Conservation (phyloP, 2,329 filamentous ascomycete genomes). For the Pyrenochaeta sp. region DNA sequence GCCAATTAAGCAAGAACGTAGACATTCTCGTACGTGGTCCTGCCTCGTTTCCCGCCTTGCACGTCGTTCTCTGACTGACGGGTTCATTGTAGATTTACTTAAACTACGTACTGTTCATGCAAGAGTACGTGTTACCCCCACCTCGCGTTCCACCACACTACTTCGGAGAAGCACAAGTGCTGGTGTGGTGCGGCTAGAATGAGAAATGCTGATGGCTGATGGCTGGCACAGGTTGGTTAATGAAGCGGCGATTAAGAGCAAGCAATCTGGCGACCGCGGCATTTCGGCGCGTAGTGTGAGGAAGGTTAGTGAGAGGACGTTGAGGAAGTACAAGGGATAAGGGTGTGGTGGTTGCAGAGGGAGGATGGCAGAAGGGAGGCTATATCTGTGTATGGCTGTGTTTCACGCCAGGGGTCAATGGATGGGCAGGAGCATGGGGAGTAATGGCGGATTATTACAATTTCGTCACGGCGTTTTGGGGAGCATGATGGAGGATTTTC, state of each 20-base stretch:
- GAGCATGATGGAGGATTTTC: too few species aligned
- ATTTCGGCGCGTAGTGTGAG: constrained; percentile 79
- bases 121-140: constrained; percentile 59
- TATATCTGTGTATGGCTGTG: too few species aligned
- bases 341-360: not conserved
- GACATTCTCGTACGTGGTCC: constrained; percentile 77
- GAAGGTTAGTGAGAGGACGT: constrained; percentile 72
- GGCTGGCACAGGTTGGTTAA: constrained; percentile 72
- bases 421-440: too few species aligned
- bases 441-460: too few species aligned
- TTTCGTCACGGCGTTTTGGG: too few species aligned
- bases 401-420: too few species aligned
- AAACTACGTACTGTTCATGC: constrained; percentile 83
- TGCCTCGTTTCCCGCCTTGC: not conserved
- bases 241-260: constrained; percentile 79
- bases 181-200: too few species aligned
- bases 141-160: too few species aligned
- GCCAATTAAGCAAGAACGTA: constrained; percentile 81
- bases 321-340: constrained; percentile 50
- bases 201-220: too few species aligned
- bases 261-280: constrained; percentile 75
- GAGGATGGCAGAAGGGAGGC: not conserved
- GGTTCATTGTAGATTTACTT: constrained; percentile 73
- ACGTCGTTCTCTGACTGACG: not conserved
- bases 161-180: too few species aligned